Evolutionary conservation across 805 yeast genomes (phyloP), one percentile per base, ranked within the genome.

Genomic region (Starmerella powellii): DNA sequence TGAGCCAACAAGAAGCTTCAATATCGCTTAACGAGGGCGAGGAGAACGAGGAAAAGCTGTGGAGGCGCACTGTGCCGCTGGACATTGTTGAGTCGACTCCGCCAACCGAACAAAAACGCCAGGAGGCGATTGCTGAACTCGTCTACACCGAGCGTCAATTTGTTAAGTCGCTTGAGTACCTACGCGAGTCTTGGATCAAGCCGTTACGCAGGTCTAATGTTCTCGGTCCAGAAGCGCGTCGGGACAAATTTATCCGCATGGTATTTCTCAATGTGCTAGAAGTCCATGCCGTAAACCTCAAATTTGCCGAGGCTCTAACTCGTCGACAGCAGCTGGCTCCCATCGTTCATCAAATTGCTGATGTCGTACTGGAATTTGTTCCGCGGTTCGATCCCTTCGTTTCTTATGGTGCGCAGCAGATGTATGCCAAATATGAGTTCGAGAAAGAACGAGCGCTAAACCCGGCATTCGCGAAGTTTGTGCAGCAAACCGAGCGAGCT

Each of bases 131-230:
- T 36, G 88, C 85, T 64, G 98, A 91, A 63, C 80, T 87, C 26
- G 82, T 85, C 38, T 82, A 82, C 50, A 88, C 96, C 2, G 97
- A 91, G 64, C 74, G 96, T 45, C 94, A 91, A 51, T 91, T 87
- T 61, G 94, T 91, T 40, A 87, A 86, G 63, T 95, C 91, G 56
- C 67, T 91, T 55, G 98, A 91, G 61, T 83, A 87, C 51, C 70
- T 91, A 54, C 76, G 94, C 34, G 97, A 91, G 59, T 85, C 81
- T 51, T 91, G 95, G 76, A 87, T 91, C 60, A 74, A 84, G 63
- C 95, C 97, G 2, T 66, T 91, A 42, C 70, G 94, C 6, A 85
- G 82, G 50, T 79, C 91, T 0, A 82, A 80, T 54, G 80, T 86
- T 46, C 84, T 88, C 40, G 86, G 93, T 40, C 91, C 95, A 1